Evolutionary conservation across 2,329 filamentous ascomycete genomes (phyloP).

Genomic region (Rasamsonia emersonii): DNA sequence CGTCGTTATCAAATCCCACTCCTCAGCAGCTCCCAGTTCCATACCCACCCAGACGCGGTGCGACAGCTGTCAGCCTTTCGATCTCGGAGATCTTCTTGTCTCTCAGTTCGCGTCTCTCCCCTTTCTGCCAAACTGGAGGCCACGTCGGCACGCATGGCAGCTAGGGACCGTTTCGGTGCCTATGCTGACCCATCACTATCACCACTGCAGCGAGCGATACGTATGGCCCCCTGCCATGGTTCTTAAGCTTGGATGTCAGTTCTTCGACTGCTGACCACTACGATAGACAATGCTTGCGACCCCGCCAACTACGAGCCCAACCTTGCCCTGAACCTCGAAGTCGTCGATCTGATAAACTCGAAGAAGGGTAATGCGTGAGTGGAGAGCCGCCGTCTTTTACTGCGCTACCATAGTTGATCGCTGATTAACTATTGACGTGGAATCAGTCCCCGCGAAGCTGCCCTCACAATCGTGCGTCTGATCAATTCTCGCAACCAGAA

Average conservation of each 20-base stretch:
- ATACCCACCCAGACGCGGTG: neutral
- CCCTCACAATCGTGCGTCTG: conserved; percentile 83
- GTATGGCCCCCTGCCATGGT: conserved; percentile 32
- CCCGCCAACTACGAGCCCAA: conserved; percentile 98
- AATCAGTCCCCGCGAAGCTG: conserved; percentile 73
- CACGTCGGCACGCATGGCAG: conserved; percentile 87
- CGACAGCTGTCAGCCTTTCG: conserved; percentile 3
- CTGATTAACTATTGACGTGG: neutral
- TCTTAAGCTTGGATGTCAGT: neutral
- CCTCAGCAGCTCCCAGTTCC: conserved; percentile 1
- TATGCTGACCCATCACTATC: conserved; percentile 70
- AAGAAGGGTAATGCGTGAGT: conserved; percentile 84
- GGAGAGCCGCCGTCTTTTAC: conserved; percentile 1
- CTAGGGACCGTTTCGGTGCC: conserved; percentile 85
- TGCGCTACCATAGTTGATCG: conserved; percentile 1
- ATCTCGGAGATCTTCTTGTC: conserved; percentile 6
- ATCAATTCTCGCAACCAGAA: conserved; percentile 97
- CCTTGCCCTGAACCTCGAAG: conserved; percentile 90
- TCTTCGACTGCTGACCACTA: neutral
- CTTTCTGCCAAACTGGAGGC: conserved; percentile 64
- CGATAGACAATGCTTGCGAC: conserved; percentile 75
- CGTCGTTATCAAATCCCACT: conserved; percentile 3
- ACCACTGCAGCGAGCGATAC: conserved; percentile 88
- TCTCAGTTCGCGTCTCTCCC: conserved; percentile 4
- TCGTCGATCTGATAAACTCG: conserved; percentile 89